Evolutionary conservation across 331 rosid genomes (phyloP).

Genomic region (Saraca asoca): DNA sequence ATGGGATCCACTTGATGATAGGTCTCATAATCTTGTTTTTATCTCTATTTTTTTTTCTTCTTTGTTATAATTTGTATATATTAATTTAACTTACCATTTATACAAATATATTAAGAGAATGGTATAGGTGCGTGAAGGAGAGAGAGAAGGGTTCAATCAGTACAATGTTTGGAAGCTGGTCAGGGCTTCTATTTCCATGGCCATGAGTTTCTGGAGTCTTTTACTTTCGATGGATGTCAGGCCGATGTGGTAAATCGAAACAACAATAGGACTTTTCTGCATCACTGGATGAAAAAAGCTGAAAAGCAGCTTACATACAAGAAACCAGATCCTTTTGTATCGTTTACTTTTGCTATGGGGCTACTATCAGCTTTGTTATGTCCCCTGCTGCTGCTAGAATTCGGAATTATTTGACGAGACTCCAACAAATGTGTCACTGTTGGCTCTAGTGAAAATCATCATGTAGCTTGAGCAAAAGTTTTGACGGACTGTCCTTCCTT

Average conservation of each 20-base stretch:
- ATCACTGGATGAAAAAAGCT: conserved; percentile 30
- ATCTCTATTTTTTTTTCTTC: no score
- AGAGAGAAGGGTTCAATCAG: not conserved
- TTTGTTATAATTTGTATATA: no score
- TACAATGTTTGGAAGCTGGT: conserved; percentile 36
- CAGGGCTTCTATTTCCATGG: conserved; percentile 13
- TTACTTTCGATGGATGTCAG: conserved; percentile 25
- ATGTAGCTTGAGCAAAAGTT: no score
- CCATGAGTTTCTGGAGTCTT: conserved; percentile 47
- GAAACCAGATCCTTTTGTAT: conserved; percentile 25
- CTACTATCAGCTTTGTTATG: conserved; percentile 15
- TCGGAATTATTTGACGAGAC: not conserved
- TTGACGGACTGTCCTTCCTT: no score
- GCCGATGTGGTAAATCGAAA: conserved; percentile 32
- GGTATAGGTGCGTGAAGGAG: no score
- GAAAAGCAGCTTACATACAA: conserved; percentile 42
- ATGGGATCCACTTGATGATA: no score
- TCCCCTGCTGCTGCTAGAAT: not conserved
- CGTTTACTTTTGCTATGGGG: conserved; percentile 33
- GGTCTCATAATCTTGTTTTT: no score
- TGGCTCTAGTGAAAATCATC: not conserved
- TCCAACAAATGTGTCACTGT: not conserved
- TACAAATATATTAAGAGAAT: no score
- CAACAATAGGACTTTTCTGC: conserved; percentile 6
- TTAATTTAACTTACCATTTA: no score